A percentile compares a stretch with the other conserved stretches of the same genome.
Evolutionary conservation across 768 basidiomycete species (phyloP).

Genomic region (Suillus placidus): DNA sequence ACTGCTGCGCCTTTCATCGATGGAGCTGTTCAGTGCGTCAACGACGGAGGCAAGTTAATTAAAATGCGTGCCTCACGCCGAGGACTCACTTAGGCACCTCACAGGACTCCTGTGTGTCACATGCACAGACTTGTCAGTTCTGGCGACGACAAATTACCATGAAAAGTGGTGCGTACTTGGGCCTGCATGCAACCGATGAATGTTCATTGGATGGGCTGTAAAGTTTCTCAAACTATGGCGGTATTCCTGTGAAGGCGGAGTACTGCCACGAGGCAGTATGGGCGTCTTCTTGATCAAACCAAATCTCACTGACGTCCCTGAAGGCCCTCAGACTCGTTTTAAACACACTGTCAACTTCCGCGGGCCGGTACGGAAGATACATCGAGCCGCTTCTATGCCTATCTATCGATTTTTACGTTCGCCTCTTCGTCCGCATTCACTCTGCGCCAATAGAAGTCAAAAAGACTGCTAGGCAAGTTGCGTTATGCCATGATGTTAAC

Average conservation of each 20-base stretch:
- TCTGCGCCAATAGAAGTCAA: conserved; percentile 84
- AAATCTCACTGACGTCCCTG: conserved; percentile 9
- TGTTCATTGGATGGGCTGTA: background rate
- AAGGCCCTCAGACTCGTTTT: conserved; percentile 93
- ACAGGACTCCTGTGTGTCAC: conserved; percentile 91
- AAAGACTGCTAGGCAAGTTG: conserved; percentile 68
- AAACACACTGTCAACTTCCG: conserved; percentile 81
- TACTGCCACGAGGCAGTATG: conserved; percentile 90
- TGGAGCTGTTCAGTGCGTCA: conserved; percentile 84
- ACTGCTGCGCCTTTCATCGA: conserved; percentile 98
- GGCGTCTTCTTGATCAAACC: conserved; percentile 26
- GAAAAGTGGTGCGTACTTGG: conserved; percentile 82
- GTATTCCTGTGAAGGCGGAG: conserved; percentile 86
- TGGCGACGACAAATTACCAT: conserved; percentile 92
- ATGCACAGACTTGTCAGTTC: conserved; percentile 93
- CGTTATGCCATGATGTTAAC: background rate
- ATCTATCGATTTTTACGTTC: conserved; percentile 97
- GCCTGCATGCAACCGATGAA: background rate
- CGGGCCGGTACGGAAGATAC: conserved; percentile 89
- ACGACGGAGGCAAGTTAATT: conserved; percentile 74
- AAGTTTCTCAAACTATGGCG: conserved; percentile 96
- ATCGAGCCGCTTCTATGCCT: conserved; percentile 88
- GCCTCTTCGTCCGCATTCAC: conserved; percentile 82
- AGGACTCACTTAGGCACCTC: conserved; percentile 4
- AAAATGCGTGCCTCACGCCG: background rate